These are phyloP conservation scores for Kazachstania martiniae DNA, from an alignment of 805 yeast genomes.

Conservation along the genomic window DNA sequence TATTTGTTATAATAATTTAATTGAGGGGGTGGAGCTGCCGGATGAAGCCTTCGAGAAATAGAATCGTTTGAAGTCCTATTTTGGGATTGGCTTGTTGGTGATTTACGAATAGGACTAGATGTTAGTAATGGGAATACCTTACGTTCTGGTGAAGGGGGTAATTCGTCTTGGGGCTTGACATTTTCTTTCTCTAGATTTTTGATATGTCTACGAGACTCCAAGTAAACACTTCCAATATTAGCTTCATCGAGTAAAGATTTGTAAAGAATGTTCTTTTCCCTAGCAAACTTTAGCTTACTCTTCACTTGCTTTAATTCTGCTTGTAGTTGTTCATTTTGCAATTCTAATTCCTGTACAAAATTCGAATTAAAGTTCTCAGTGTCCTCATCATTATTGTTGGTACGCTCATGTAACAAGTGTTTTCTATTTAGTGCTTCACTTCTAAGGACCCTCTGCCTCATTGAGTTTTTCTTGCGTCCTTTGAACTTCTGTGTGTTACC, in stretches of 20 bases:
- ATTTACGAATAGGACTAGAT: conserved; percentile 23
- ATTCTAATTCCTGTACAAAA: too few species aligned
- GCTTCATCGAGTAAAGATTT: conserved; percentile 26
- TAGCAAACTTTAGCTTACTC: conserved; percentile 21
- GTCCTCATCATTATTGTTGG: too few species aligned
- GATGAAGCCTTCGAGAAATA: too few species aligned
- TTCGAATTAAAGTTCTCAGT: too few species aligned
- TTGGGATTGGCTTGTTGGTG: background rate
- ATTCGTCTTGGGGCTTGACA: conserved; percentile 20
- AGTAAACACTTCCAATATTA: conserved; percentile 23
- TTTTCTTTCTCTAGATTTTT: conserved; percentile 23
- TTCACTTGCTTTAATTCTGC: conserved; percentile 5
- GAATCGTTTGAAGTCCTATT: too few species aligned
- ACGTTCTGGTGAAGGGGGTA: conserved; percentile 23
- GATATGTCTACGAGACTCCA: conserved; percentile 26
- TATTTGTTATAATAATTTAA: conserved; percentile 19
- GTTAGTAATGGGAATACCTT: conserved; percentile 22
- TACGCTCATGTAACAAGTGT: too few species aligned
- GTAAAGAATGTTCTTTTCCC: conserved; percentile 22
- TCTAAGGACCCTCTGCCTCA: conserved; percentile 10
- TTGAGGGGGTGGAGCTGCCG: conserved; percentile 4
- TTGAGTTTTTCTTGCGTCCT: conserved; percentile 4
- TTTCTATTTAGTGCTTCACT: conserved; percentile 17
- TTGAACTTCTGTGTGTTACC: background rate
- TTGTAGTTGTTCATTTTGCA: conserved; percentile 9